These are phyloP conservation scores for Xylaria sp. DNA, from an alignment of 2,329 filamentous ascomycete species.

Conservation along the genomic window DNA sequence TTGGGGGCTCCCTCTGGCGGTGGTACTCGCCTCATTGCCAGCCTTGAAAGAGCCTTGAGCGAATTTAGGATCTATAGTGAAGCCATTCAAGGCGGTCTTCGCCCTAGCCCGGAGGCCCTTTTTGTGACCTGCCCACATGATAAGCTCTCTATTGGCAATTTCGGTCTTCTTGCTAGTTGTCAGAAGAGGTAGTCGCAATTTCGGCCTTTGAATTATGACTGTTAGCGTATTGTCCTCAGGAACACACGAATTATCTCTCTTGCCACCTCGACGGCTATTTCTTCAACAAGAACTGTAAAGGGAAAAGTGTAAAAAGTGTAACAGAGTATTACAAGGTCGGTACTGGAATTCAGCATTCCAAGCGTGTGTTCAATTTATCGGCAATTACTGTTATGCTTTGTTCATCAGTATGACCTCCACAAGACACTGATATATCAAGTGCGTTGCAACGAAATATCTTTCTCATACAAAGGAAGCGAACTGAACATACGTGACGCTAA, in stretches of 20 bases:
- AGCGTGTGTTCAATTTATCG: neutral
- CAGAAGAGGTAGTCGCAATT: neutral
- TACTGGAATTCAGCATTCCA: conserved; percentile 8
- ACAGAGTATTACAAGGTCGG: conserved; percentile 24
- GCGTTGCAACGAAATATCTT: neutral
- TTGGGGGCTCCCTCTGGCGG: neutral
- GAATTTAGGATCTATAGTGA: conserved; percentile 30
- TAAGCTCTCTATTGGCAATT: neutral
- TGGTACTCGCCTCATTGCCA: neutral
- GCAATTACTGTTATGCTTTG: conserved; percentile 13
- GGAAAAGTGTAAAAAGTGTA: neutral
- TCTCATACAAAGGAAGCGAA: neutral
- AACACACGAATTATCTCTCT: neutral
- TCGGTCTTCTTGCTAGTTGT: neutral
- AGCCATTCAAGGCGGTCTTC: conserved; percentile 18
- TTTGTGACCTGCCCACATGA: conserved; percentile 20
- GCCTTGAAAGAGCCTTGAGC: conserved; percentile 3
- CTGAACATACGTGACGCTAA: neutral
- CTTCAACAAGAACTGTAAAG: neutral
- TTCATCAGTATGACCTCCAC: conserved; percentile 1
- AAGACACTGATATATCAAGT: neutral
- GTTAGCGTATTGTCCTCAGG: conserved; percentile 9
- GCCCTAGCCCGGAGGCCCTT: conserved; percentile 29
- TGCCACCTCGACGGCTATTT: neutral
- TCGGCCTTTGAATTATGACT: neutral